Conservation (phyloP, 805 yeast genomes). For the Naumovozyma baii region DNA sequence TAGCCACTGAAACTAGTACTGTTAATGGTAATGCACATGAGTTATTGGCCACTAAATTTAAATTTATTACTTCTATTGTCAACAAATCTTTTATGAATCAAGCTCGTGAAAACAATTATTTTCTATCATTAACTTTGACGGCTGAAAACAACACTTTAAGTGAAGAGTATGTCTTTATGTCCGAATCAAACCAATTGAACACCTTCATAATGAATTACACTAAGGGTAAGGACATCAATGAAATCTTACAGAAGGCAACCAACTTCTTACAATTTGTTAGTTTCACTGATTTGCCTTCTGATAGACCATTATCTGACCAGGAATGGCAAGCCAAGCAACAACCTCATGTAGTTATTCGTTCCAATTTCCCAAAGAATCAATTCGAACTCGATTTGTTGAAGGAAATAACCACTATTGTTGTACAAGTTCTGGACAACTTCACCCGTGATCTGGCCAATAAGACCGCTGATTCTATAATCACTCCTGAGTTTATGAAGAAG, state of each 20-base stretch:
- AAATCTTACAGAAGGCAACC: constrained; percentile 35
- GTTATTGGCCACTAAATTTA: constrained; percentile 38
- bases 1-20: constrained; percentile 18
- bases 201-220: constrained; percentile 36
- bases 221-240: constrained; percentile 31
- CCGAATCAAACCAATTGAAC: constrained; percentile 76
- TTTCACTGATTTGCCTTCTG: constrained; percentile 75
- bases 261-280: constrained; percentile 55
- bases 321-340: constrained; percentile 45
- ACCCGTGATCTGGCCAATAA: constrained; percentile 32
- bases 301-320: constrained; percentile 52
- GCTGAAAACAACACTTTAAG: constrained; percentile 66
- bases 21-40: constrained; percentile 27
- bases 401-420: constrained; percentile 43
- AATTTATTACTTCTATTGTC: constrained; percentile 74
- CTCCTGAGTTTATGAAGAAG: constrained; percentile 69
- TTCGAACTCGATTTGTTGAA: constrained; percentile 42
- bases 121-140: constrained; percentile 74
- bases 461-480: constrained; percentile 43
- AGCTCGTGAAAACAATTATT: constrained; percentile 68
- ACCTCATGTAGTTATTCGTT: constrained; percentile 44
- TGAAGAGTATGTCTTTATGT: constrained; percentile 71
- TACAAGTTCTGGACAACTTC: constrained; percentile 50
- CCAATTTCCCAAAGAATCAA: constrained; percentile 41
- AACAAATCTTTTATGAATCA: constrained; percentile 76